Evolutionary conservation across 805 yeast genomes (phyloP).

Genomic region (Wickerhamomyces bovis): DNA sequence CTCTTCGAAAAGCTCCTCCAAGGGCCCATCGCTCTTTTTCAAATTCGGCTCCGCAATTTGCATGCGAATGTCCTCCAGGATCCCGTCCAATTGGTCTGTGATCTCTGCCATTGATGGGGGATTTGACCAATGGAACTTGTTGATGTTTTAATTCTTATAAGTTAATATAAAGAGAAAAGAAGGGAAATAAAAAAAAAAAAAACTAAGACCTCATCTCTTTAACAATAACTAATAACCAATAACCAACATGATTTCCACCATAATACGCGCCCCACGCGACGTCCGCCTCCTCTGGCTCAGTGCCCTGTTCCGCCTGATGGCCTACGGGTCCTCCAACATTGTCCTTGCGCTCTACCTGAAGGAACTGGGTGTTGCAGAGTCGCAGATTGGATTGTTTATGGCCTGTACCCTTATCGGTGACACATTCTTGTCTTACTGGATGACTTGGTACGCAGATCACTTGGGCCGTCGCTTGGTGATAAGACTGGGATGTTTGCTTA

Average conservation of each 20-base stretch:
- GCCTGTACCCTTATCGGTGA: constrained; percentile 77
- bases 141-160: no score
- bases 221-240: neutral
- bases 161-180: no score
- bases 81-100: neutral
- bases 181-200: neutral
- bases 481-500: constrained; percentile 56
- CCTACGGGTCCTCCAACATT: constrained; percentile 78
- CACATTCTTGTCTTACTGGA: constrained; percentile 56
- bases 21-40: constrained; percentile 47
- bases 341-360: constrained; percentile 63
- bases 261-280: constrained; percentile 32
- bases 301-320: constrained; percentile 62
- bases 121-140: no score
- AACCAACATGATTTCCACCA: neutral
- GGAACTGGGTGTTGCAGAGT: constrained; percentile 46
- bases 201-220: neutral
- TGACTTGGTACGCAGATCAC: constrained; percentile 73
- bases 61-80: neutral
- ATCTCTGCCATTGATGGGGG: neutral
- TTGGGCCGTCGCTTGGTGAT: constrained; percentile 66
- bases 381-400: constrained; percentile 73
- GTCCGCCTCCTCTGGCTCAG: constrained; percentile 60
- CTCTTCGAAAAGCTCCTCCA: neutral
- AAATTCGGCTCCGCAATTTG: neutral